Base-by-base conservation (phyloP, 164 flowering plant species). In the Dillenia suffruticosa region DNA sequence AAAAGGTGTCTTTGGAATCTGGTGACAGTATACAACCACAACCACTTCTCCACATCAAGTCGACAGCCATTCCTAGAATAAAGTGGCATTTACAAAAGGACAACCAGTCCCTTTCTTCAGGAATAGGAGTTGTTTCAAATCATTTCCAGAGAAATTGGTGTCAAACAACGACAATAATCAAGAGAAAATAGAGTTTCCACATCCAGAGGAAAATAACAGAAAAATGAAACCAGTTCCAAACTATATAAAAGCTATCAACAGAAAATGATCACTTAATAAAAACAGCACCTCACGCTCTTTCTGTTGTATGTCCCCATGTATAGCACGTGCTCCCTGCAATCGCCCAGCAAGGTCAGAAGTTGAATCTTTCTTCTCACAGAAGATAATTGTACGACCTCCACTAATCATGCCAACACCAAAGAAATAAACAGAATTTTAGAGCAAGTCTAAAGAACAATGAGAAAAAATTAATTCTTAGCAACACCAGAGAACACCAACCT, bases 251-350 rank as follows among this genome's bases (percentile, higher is more conserved):
- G 55, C 17, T 15, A 12, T 57, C 10, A 32, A 45, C 1, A 3
- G 17, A 43, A 44, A 32, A 45, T 15, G 49, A 16, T 9, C 59
- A 44, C 9, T 57, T 3, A 45, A 7, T 24, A 16, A 26, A 26
- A 32, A 58, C 57, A 63, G 62, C 69, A 86, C 98, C 86, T 88
- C 95, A 54, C 98, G 89, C 22, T 82, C 82, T 26, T 89, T 50
- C 69, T 92, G 98, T 44, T 92, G 95, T 74, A 92, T 92, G 72
- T 92, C 98, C 51, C 98, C 98, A 79, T 92, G 96, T 67, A 92
- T 76, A 53, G 98, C 82, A 7, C 90, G 84, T 61, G 98, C 89
- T 63, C 91, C 96, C 17, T 81, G 85, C 61, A 92, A 72, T 62
- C 85, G 15, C 2, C 77, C 95, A 72, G 96, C 64, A 70, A 92